Base-by-base conservation (phyloP, 169 alveolate species). In the Cryptosporidium sp. region DNA sequence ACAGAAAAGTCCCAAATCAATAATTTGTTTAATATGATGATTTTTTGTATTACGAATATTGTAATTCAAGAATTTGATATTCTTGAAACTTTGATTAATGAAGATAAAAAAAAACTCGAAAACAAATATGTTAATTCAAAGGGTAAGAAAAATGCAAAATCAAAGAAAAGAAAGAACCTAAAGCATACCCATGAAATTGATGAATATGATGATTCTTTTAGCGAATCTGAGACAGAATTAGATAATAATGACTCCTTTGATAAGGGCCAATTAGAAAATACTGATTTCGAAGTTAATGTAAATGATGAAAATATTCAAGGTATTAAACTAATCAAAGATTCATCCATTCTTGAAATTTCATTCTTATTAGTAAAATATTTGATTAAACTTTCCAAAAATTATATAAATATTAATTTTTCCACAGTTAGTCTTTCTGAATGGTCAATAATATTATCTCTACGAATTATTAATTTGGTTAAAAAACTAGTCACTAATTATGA, bases 21-120 rank as follows among this genome's bases (percentile, higher is more conserved):
- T 39, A 52, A 21, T 52, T 62, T 73, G 14, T 21, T 73, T 55
- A 73, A 51, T 41, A 33, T 73, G 26, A 23, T 73, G 2, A 23
- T 73, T 52, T 73, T 73, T 73, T 33, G 55, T 31, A 37, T 35
- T n/a, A 58, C 86, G 5, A 73, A 73, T 73, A 73, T 73, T 52
- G 43, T 73, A 16, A 3, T 73, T 3, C 86, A 73, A 43, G 86
- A 73, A 41, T 73, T 73, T 55, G 70, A 50, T 59, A 37, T 55
- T 29, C 16, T 73, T 16, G 68, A 52, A 51, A 0, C 3, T 8
- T 31, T 37, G 14, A 73, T 73, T 18, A 26, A 52, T 0, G 43
- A 52, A 4, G 21, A 48, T 45, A 73, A 55, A 73, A 73, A 43
- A 26, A 7, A 21, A 6, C 23, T 9, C 9, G 29, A 29, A 43